Percentiles rank a stretch among this genome's conserved stretches.
phyloP scores from a whole-genome alignment of 208 protist genomes.

The Tritrichomonas musculus region DNA sequence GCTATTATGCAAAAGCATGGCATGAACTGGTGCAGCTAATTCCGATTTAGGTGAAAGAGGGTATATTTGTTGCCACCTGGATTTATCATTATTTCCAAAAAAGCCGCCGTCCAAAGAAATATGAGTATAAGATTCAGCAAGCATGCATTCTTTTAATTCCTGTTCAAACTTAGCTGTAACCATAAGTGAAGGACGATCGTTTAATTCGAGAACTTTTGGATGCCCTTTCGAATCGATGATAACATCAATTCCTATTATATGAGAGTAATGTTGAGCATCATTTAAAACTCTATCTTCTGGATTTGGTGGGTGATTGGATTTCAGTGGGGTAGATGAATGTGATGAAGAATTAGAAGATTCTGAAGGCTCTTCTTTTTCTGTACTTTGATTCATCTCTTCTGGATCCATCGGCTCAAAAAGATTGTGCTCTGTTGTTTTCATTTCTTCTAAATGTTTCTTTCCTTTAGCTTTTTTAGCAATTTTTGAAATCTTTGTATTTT shows the following conservation, averaged over 20 bases:
- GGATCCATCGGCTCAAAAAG: neutral
- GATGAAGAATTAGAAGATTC: neutral
- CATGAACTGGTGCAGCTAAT: neutral
- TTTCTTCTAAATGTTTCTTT: too few relatives aligned
- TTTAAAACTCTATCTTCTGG: neutral
- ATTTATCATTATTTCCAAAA: neutral
- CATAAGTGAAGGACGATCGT: neutral
- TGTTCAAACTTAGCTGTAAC: neutral
- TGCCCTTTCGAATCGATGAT: neutral
- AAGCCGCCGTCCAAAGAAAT: neutral
- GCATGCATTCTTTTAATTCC: neutral
- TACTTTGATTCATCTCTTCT: neutral
- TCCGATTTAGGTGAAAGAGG: neutral
- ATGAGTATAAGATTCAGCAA: neutral
- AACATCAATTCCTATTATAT: constrained; percentile 15
- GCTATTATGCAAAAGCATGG: neutral
- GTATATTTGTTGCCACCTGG: neutral
- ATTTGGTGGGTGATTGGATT: too few relatives aligned
- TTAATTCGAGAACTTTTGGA: neutral
- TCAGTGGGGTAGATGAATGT: neutral
- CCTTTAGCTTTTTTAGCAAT: neutral
- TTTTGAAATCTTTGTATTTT: neutral
- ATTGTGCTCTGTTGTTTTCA: neutral
- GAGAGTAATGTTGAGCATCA: neutral
- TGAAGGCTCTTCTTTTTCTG: neutral